phyloP scores from a whole-genome alignment of 257 asterid species.

The Ilex asprella region DNA sequence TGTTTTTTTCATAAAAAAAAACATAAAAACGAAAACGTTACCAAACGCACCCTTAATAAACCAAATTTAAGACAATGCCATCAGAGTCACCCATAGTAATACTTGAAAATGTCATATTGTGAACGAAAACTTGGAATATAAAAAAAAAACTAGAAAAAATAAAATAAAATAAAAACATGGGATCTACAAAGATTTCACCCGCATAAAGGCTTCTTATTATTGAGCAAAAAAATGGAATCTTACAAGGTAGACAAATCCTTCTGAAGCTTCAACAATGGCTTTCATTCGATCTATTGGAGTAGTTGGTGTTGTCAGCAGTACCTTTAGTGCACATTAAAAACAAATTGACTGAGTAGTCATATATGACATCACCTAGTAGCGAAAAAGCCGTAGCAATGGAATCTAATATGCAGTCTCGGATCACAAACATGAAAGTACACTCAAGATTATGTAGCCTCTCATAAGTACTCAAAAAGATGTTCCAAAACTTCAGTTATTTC shows the following conservation, averaged over 20 bases:
- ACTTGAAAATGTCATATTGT: background rate
- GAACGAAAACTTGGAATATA: background rate
- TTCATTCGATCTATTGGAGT: conserved; percentile 72
- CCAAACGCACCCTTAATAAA: too few relatives aligned
- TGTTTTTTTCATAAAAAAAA: too few relatives aligned
- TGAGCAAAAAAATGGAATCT: too few relatives aligned
- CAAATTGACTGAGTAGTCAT: conserved; percentile 2
- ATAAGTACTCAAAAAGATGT: background rate
- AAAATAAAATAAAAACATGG: background rate
- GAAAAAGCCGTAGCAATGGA: background rate
- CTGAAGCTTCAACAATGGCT: conserved; percentile 71
- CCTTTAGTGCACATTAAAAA: conserved; percentile 35
- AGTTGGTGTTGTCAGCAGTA: conserved; percentile 83
- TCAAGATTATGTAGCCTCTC: background rate
- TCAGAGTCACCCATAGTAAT: too few relatives aligned
- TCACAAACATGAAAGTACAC: background rate
- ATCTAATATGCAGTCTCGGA: background rate
- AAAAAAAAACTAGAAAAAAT: background rate
- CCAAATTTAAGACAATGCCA: too few relatives aligned
- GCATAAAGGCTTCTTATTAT: too few relatives aligned
- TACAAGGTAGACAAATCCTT: conserved; percentile 89
- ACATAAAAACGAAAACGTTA: too few relatives aligned
- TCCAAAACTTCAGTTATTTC: background rate
- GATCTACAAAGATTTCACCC: too few relatives aligned
- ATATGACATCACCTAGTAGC: background rate